Base-by-base conservation (phyloP, 31 red algal species). In the Odonthalia washingtoniensis region DNA sequence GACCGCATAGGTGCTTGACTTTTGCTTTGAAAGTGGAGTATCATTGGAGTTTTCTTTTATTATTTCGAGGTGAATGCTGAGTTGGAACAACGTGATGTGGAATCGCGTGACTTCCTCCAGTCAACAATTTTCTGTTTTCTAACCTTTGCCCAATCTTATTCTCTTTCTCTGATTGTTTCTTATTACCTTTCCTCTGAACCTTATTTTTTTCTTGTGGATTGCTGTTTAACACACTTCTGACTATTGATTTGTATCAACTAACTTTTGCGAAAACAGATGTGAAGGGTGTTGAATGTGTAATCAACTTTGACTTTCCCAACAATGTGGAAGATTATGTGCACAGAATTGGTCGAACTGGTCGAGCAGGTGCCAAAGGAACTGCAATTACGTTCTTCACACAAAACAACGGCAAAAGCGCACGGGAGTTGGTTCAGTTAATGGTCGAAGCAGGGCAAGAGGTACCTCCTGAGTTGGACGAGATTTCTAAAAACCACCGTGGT, bases 221-320 rank as follows among this genome's bases (percentile, higher is more conserved):
- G n/a, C n/a, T n/a, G n/a, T n/a, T n/a, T n/a, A n/a, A n/a, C n/a
- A n/a, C n/a, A n/a, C n/a, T n/a, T n/a, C n/a, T n/a, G 9, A 1
- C 1, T 53, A 46, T 76, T 32, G 41, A 39, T 34, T 3, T 46
- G 57, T 46, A 39, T 80, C 52, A 5, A 43, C 40, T 44, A 31
- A 39, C 53, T 65, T 80, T 63, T 12, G 27, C 53, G 24, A 42
- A 57, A 57, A 9, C 49, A 98, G 97, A 99, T 77, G 95, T 99
- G 81, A 99, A 99, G 76, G 91, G 94, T 66, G 92, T 99, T 3
- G 65, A 81, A 63, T 88, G 77, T 38, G 97, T 99, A 27, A 84
- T 99, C 67, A 99, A 99, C 70, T 99, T 85, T 75, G 97, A 99
- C 78, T 95, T 99, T 82, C 97, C 97, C 4, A 93, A 96, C 80